These are phyloP conservation scores for Naganishia onofrii DNA, from an alignment of 768 basidiomycete genomes.

Conservation along the genomic window DNA sequence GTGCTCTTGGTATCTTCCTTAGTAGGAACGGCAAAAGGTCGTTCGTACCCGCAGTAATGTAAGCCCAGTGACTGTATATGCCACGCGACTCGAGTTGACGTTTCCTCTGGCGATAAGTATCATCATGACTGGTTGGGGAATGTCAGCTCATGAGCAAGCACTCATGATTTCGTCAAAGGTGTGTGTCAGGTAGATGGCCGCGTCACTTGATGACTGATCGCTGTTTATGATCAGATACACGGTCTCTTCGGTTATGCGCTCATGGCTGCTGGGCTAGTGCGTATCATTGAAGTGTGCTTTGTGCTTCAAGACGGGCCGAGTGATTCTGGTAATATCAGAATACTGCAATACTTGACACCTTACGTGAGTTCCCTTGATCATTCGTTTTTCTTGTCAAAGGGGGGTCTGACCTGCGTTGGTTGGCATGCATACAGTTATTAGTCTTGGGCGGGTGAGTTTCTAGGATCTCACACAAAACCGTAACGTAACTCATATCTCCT, in stretches of 20 bases:
- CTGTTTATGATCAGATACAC: conserved; percentile 62
- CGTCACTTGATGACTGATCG: neutral
- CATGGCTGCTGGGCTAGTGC: conserved; percentile 74
- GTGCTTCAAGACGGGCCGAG: conserved; percentile 55
- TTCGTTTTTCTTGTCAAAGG: too few relatives aligned
- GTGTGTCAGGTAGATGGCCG: conserved; percentile 6
- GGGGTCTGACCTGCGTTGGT: neutral
- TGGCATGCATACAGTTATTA: conserved; percentile 58
- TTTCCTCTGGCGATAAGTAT: conserved; percentile 57
- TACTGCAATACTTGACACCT: conserved; percentile 83
- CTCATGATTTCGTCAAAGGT: conserved; percentile 81
- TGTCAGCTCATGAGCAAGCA: conserved; percentile 83
- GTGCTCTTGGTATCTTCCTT: conserved; percentile 79
- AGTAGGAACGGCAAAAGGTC: conserved; percentile 44
- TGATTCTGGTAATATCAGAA: conserved; percentile 53
- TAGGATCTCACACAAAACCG: neutral
- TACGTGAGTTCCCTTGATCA: conserved; percentile 62
- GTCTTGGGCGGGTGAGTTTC: conserved; percentile 65
- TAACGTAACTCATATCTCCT: neutral
- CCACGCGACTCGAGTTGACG: neutral
- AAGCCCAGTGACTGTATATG: conserved; percentile 39
- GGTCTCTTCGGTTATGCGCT: conserved; percentile 78
- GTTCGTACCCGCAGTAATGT: conserved; percentile 79
- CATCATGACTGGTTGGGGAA: conserved; percentile 88
- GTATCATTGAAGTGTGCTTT: conserved; percentile 82